A percentile compares a stretch with the other conserved stretches of the same genome.
Conservation (phyloP, 2,329 filamentous ascomycete species). For the Colletotrichum trifolii region DNA sequence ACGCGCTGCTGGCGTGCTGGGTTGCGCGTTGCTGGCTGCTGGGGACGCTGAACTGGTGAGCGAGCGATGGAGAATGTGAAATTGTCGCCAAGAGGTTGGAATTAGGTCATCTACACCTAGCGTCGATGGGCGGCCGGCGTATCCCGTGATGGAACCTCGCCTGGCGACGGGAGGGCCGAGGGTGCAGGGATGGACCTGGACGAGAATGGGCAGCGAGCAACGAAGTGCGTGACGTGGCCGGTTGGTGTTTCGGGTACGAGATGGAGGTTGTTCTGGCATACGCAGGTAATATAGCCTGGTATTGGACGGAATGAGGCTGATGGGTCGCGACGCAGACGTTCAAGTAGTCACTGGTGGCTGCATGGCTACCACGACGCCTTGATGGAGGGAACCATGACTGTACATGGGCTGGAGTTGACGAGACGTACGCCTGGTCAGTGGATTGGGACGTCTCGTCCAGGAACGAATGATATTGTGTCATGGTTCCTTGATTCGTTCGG, state of each 20-base stretch:
- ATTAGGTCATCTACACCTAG: not conserved
- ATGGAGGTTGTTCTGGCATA: not conserved
- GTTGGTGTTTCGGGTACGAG: not conserved
- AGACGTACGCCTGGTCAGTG: too few species aligned
- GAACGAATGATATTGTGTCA: not conserved
- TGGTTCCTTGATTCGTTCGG: constrained; percentile 16
- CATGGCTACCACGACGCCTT: too few species aligned
- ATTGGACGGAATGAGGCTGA: not conserved
- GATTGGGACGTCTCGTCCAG: not conserved
- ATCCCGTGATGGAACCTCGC: not conserved
- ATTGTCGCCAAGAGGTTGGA: not conserved
- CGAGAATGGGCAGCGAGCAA: not conserved
- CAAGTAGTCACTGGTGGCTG: too few species aligned
- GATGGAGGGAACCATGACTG: too few species aligned
- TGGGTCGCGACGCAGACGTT: too few species aligned
- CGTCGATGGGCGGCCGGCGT: not conserved
- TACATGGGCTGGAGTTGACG: too few species aligned
- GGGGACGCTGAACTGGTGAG: not conserved
- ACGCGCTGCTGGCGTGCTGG: constrained; percentile 27
- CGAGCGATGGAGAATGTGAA: not conserved
- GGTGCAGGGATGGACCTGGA: constrained; percentile 15
- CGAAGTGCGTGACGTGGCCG: constrained; percentile 11
- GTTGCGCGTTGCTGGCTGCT: constrained; percentile 11
- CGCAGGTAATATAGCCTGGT: not conserved
- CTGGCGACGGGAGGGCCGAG: not conserved